These are phyloP conservation scores for Epichloe glyceriae DNA, from an alignment of 2,329 filamentous ascomycete species.

Conservation along the genomic window DNA sequence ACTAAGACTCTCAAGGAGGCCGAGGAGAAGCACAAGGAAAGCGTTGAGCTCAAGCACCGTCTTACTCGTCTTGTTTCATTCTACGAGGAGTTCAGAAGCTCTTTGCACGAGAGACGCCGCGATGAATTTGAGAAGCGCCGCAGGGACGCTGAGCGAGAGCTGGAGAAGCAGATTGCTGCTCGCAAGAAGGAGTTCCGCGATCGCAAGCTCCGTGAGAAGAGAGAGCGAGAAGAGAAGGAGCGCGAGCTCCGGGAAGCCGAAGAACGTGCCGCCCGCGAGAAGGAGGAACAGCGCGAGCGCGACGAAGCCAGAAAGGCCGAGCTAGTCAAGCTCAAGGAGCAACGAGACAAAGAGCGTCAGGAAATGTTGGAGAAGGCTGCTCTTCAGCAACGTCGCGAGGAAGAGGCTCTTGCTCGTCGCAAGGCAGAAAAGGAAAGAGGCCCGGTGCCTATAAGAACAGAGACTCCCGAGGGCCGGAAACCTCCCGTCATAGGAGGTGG, in stretches of 20 bases:
- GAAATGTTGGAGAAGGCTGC: conserved; percentile 52
- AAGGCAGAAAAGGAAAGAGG: conserved; percentile 49
- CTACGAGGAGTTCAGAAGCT: conserved; percentile 74
- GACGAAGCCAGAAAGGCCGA: conserved; percentile 70
- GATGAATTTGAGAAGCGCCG: conserved; percentile 94
- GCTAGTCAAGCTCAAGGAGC: conserved; percentile 52
- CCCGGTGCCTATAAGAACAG: conserved; percentile 10
- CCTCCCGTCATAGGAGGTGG: conserved; percentile 23
- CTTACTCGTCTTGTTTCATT: conserved; percentile 70
- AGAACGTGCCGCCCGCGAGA: conserved; percentile 67
- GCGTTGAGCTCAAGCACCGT: conserved; percentile 86
- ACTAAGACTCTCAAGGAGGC: conserved; percentile 65
- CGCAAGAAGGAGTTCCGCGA: conserved; percentile 85
- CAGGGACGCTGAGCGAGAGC: conserved; percentile 80
- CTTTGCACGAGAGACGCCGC: conserved; percentile 74
- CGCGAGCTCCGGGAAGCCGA: conserved; percentile 68
- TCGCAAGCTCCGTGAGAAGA: conserved; percentile 67
- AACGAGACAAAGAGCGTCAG: conserved; percentile 54
- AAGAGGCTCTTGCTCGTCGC: conserved; percentile 70
- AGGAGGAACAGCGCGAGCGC: conserved; percentile 66
- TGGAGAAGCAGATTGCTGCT: conserved; percentile 79
- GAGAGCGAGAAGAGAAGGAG: conserved; percentile 75
- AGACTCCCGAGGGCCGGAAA: conserved; percentile 18
- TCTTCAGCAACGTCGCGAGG: conserved; percentile 69
- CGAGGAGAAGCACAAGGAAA: conserved; percentile 81